Percentiles rank a stretch among this genome's conserved stretches.
Evolutionary conservation across 331 rosid genomes (phyloP).

Genomic region (Quercus lobata): DNA sequence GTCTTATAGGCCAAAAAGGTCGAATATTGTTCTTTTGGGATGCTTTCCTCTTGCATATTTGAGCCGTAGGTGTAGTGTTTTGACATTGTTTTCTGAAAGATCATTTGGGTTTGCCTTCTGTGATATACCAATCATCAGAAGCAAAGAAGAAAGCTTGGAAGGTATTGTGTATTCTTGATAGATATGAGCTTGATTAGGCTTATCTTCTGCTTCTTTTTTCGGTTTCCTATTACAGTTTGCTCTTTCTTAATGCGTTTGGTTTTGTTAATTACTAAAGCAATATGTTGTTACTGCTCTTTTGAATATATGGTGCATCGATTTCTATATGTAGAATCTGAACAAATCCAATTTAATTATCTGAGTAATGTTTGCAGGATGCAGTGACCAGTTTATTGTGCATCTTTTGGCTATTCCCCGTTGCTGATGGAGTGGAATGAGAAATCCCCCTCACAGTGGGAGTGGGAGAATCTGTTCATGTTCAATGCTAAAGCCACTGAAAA

Average conservation of each 20-base stretch:
- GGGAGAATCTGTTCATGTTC: constrained; percentile 62
- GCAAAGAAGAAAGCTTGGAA: neutral
- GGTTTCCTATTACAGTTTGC: neutral
- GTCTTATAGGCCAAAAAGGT: neutral
- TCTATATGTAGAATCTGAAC: neutral
- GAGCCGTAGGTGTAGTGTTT: neutral
- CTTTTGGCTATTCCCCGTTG: constrained; percentile 2
- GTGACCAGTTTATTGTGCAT: constrained; percentile 25
- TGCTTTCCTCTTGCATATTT: neutral
- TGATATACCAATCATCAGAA: neutral
- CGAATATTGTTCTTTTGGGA: neutral
- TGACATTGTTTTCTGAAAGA: neutral
- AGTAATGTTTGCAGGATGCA: constrained; percentile 37
- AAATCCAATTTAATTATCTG: neutral
- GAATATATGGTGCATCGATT: neutral
- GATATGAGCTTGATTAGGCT: neutral
- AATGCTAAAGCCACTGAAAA: constrained; percentile 56
- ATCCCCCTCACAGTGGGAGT: constrained; percentile 66
- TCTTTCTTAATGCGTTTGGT: neutral
- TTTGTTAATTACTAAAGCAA: neutral
- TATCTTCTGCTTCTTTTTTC: neutral
- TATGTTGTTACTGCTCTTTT: neutral
- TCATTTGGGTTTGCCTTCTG: neutral
- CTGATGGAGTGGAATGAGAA: constrained; percentile 85
- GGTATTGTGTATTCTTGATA: constrained; percentile 8